Conservation (phyloP, 2,329 filamentous ascomycete genomes). For the Aspergillus fijiensis region DNA sequence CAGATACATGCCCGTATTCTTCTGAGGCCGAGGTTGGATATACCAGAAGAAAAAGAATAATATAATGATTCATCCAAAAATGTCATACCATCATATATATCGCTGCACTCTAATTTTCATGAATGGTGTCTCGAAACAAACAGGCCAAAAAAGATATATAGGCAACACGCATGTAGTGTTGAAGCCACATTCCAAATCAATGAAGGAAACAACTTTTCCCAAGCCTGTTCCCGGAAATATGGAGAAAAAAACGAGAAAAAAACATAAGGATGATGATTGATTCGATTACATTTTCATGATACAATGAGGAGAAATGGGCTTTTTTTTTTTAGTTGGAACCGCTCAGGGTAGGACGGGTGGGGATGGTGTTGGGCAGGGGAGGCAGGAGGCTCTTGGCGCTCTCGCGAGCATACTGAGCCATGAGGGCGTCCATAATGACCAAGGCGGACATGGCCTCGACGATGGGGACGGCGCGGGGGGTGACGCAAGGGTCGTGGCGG, state of each 20-base stretch:
- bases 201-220: background rate
- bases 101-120: background rate
- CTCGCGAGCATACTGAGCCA: constrained; percentile 72
- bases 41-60: background rate
- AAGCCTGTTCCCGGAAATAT: background rate
- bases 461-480: constrained; percentile 73
- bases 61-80: background rate
- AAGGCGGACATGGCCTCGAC: constrained; percentile 85
- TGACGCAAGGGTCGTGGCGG: constrained; percentile 89
- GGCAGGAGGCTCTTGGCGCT: constrained; percentile 50
- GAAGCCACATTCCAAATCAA: background rate
- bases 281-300: background rate
- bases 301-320: background rate
- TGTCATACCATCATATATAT: background rate
- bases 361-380: constrained; percentile 38
- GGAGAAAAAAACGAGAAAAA: no score
- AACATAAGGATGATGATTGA: no score
- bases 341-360: constrained; percentile 31
- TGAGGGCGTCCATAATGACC: constrained; percentile 80
- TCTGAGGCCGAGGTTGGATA: no score
- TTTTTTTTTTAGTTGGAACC: constrained; percentile 1
- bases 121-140: background rate
- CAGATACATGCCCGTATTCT: no score
- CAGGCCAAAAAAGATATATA: background rate
- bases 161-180: background rate